These are phyloP conservation scores for Tulasnella sp. DNA, from an alignment of 768 basidiomycete species.

Conservation along the genomic window DNA sequence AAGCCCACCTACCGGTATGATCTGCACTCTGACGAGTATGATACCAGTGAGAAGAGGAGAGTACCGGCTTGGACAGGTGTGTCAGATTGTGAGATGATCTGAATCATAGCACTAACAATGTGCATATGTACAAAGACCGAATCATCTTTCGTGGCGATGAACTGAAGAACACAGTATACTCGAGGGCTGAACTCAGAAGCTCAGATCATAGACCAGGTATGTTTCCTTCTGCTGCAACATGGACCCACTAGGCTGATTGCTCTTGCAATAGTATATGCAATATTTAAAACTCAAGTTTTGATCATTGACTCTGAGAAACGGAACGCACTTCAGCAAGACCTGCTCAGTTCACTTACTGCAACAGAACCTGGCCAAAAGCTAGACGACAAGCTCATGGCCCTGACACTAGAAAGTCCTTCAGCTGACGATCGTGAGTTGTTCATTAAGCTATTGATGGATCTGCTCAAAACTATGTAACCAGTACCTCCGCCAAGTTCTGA, in stretches of 20 bases:
- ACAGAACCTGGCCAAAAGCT: conserved; percentile 50
- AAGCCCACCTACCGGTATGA: conserved; percentile 91
- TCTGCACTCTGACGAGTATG: conserved; percentile 70
- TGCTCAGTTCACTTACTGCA: conserved; percentile 51
- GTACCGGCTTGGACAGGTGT: conserved; percentile 96
- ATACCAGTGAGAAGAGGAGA: conserved; percentile 90
- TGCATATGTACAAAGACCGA: conserved; percentile 49
- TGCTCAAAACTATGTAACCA: conserved; percentile 23
- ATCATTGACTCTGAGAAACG: conserved; percentile 69
- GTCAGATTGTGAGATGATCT: conserved; percentile 18
- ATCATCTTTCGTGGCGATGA: conserved; percentile 64
- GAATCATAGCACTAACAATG: conserved; percentile 15
- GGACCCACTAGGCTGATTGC: neutral
- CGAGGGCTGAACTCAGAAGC: conserved; percentile 69
- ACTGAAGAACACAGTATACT: conserved; percentile 66
- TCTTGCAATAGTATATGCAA: conserved; percentile 52
- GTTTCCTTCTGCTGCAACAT: conserved; percentile 11
- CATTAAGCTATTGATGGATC: neutral
- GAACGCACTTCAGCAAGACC: conserved; percentile 48
- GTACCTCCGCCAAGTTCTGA: conserved; percentile 82
- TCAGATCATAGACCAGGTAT: conserved; percentile 92
- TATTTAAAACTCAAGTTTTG: conserved; percentile 66
- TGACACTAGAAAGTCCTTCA: conserved; percentile 41
- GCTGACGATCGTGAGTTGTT: conserved; percentile 33
- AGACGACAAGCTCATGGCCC: conserved; percentile 53